Conservation (phyloP, 2,329 filamentous ascomycete genomes). For the Orbilia javanica region DNA sequence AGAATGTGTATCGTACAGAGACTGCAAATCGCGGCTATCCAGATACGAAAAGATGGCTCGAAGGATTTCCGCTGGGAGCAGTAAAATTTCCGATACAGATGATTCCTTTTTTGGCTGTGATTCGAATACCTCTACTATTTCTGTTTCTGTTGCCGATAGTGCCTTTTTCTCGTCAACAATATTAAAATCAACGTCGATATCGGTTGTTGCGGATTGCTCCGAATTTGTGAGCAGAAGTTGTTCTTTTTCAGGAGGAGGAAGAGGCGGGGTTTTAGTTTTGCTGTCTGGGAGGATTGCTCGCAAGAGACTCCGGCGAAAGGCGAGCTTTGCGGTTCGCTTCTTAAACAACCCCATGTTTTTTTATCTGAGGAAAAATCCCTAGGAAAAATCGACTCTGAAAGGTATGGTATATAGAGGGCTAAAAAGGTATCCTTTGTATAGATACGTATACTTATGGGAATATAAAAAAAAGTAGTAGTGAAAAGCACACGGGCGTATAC, state of each 20-base stretch:
- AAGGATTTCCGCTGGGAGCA: slow-evolving; percentile 47
- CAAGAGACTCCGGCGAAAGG: slow-evolving; percentile 36
- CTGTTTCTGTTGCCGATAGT: neutral
- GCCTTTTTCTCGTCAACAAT: slow-evolving; percentile 14
- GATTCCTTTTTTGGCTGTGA: neutral
- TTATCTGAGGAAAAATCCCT: neutral
- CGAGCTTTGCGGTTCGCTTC: slow-evolving; percentile 29
- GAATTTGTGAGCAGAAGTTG: slow-evolving; percentile 2
- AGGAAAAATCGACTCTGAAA: neutral
- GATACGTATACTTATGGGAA: neutral
- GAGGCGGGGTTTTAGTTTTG: slow-evolving; percentile 33
- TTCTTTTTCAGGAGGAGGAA: neutral
- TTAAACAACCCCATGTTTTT: slow-evolving; percentile 49
- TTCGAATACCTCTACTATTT: neutral
- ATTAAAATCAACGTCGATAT: neutral
- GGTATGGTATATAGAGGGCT: neutral
- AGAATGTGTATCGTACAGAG: slow-evolving; percentile 37
- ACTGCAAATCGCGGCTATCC: slow-evolving; percentile 27
- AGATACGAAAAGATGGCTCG: slow-evolving; percentile 52
- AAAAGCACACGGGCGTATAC: neutral
- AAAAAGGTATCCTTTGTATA: neutral
- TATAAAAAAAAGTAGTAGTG: neutral
- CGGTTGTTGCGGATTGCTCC: neutral
- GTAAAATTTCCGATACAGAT: slow-evolving; percentile 21
- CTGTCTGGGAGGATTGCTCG: slow-evolving; percentile 22